Evolutionary conservation across 345 rosid genomes (phyloP), one percentile per base, ranked within the genome.

Genomic region (Salix dunnii): DNA sequence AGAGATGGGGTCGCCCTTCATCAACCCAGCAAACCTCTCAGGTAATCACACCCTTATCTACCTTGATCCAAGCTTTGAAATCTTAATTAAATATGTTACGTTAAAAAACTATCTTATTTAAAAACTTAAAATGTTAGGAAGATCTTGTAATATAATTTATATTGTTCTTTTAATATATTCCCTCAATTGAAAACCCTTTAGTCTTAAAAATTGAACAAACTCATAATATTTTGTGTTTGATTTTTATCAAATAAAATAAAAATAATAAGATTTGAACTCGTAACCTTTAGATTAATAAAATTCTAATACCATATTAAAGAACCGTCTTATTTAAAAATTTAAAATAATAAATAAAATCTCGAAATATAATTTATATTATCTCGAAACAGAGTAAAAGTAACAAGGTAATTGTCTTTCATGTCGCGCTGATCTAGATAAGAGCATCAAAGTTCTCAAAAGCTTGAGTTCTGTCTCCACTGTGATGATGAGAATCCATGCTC

Each of bases 1-100:
- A 92, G 73, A 85, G 94, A 88, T 92, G 97, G 97, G 97, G 97
- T 78, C 91, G 97, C 18, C 77, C 84, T 69, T 81, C 84, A 23
- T 82, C 84, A 0, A 20, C 61, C 18, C 84, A 79, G 33, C 79
- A 70, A 3, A 33, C 76, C 33, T 53, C 81, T 7, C 81, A 82
- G 84, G 84, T 82, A 80, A 18, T 3, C 6, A 4, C 31, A 4
- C 31, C 8, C 33, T 2, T 5, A 7, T 28, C 18, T 18, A 40
- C 9, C 48, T 55, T 9, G n/a, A 55, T 7, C 62, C 62, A 3
- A 10, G 5, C 62, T 55, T n/a, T 3, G 5, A 55, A 55, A n/a
- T n/a, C 62, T n/a, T 18, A 8, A 5, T 18, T 1, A 49, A 0
- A 17, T 49, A 4, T 2, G 7, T 49, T 49, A 20, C 2, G 30